Evolutionary conservation across 257 asterid genomes (phyloP).

Genomic region (Buddleja alternifolia): DNA sequence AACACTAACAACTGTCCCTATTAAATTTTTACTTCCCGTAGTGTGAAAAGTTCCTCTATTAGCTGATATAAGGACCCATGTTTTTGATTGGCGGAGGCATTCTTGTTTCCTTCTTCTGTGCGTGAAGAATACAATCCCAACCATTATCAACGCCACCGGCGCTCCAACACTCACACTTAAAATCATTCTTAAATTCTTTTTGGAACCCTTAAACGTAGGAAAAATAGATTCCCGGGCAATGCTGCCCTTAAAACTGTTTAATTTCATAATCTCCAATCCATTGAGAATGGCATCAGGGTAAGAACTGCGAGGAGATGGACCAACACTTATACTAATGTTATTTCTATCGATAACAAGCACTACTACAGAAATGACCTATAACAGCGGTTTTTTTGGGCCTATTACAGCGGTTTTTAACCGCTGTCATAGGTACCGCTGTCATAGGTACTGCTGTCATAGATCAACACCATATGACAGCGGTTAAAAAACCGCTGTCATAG

Average conservation of each 20-base stretch:
- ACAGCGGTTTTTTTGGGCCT: no score
- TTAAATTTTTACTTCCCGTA: constrained; percentile 80
- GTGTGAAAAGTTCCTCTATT: constrained; percentile 77
- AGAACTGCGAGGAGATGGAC: constrained; percentile 51
- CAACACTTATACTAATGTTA: constrained; percentile 58
- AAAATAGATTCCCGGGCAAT: constrained; percentile 52
- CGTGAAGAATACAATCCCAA: constrained; percentile 47
- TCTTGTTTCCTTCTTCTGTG: constrained; percentile 54
- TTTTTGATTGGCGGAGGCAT: constrained; percentile 58
- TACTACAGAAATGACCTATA: no score
- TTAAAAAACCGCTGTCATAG: no score
- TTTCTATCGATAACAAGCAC: constrained; percentile 26
- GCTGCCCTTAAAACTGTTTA: constrained; percentile 65
- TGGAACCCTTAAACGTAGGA: constrained; percentile 41
- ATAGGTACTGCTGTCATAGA: no score
- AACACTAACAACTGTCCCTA: constrained; percentile 73
- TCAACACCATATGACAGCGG: no score
- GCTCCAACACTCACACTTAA: constrained; percentile 65
- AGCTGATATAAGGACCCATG: constrained; percentile 79
- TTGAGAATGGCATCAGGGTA: constrained; percentile 66
- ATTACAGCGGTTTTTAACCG: no score
- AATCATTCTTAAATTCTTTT: constrained; percentile 62
- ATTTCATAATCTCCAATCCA: constrained; percentile 86
- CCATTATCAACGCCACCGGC: constrained; percentile 37
- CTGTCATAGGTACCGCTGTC: no score